Percentiles rank a stretch among this genome's conserved stretches.
These are phyloP conservation scores for Boletales sp. DNA, from an alignment of 768 basidiomycete species.

Conservation along the genomic window DNA sequence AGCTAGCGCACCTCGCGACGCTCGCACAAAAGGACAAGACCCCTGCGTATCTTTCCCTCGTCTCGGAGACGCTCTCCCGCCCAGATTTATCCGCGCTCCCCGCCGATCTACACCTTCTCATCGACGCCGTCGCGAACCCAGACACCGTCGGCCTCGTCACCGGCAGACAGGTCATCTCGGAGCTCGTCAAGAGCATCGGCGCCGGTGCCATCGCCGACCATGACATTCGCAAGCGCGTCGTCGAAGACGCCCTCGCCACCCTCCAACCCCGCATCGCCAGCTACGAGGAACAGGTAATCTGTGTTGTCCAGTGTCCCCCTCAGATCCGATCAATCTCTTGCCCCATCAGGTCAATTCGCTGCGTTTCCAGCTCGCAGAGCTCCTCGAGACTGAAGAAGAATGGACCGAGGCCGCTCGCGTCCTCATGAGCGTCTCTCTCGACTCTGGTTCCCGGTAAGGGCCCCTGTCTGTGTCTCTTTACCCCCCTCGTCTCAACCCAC, in stretches of 20 bases:
- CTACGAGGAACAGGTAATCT: conserved; percentile 83
- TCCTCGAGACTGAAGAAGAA: conserved; percentile 86
- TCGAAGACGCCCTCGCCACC: conserved; percentile 68
- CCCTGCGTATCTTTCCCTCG: conserved; percentile 64
- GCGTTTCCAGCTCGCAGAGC: conserved; percentile 86
- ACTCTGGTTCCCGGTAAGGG: conserved; percentile 81
- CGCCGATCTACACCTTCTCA: conserved; percentile 62
- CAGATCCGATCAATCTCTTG: conserved; percentile 5
- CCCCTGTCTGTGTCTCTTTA: too few species aligned
- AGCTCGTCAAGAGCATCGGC: conserved; percentile 69
- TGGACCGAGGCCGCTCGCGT: conserved; percentile 92
- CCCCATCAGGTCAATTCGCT: conserved; percentile 67
- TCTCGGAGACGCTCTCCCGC: conserved; percentile 61
- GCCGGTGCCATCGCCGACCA: conserved; percentile 51
- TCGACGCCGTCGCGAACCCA: conserved; percentile 80
- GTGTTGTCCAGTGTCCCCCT: neutral
- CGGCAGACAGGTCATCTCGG: conserved; percentile 81
- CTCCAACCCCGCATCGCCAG: conserved; percentile 80
- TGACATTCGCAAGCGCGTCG: conserved; percentile 64
- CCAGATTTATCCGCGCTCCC: conserved; percentile 42
- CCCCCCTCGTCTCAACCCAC: conserved; percentile 1
- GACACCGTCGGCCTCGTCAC: conserved; percentile 83
- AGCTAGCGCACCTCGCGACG: conserved; percentile 56
- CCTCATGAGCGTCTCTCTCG: conserved; percentile 88
- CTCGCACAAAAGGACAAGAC: conserved; percentile 86